Evolutionary conservation across 2,329 filamentous ascomycete genomes (phyloP).

Genomic region (Fusarium drepaniforme): DNA sequence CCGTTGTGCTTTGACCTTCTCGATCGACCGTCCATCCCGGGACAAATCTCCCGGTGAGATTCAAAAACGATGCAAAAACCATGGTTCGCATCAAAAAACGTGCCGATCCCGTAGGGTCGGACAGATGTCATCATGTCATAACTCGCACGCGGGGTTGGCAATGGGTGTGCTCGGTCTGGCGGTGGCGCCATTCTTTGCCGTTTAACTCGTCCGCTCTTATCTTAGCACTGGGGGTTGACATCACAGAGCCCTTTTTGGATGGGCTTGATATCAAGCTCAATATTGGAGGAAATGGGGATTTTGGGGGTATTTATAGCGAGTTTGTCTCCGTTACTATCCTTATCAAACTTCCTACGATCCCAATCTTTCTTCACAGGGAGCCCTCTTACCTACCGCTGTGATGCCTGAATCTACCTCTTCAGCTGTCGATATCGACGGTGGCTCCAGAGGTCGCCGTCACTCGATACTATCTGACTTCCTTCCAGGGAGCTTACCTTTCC

Average conservation of each 20-base stretch:
- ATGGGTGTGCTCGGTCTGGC: constrained; percentile 12
- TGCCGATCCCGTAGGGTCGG: not conserved
- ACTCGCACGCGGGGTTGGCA: constrained; percentile 8
- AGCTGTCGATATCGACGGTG: constrained; percentile 13
- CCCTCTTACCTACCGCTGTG: not conserved
- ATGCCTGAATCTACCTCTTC: constrained; percentile 28
- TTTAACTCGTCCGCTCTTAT: constrained; percentile 22
- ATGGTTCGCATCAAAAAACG: constrained; percentile 3
- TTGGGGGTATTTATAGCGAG: not conserved
- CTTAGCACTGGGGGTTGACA: constrained; percentile 22
- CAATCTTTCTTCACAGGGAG: not conserved
- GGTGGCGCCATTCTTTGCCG: constrained; percentile 21
- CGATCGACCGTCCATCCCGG: constrained; percentile 32
- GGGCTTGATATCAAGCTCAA: constrained; percentile 20
- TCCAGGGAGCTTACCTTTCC: constrained; percentile 21
- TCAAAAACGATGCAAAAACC: constrained; percentile 11
- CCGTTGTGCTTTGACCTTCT: constrained; percentile 12
- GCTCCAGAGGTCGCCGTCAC: constrained; percentile 23
- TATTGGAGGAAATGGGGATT: not conserved
- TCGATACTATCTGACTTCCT: constrained; percentile 40
- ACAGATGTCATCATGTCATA: constrained; percentile 30
- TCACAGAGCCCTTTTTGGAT: constrained; percentile 13
- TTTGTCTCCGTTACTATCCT: constrained; percentile 7
- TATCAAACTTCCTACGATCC: not conserved
- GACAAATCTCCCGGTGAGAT: constrained; percentile 16